Evolutionary conservation across 2,329 filamentous ascomycete genomes (phyloP).

Genomic region (Lecanicillium sp.): DNA sequence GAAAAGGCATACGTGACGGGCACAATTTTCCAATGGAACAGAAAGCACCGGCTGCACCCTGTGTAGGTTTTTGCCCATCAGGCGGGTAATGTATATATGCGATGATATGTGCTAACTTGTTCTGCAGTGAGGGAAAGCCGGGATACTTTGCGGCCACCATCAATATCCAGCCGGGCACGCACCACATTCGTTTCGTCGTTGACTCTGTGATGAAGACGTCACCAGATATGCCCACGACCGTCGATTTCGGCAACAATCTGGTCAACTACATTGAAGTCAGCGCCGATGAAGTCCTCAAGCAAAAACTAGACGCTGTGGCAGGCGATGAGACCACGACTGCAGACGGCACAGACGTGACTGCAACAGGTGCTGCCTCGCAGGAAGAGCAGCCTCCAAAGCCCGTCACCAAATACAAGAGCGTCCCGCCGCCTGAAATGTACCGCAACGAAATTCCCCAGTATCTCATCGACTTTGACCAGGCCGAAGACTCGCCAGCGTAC

Average conservation of each 20-base stretch:
- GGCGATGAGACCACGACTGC: conserved; percentile 18
- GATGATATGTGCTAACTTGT: no score
- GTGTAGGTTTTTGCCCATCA: no score
- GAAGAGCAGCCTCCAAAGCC: conserved; percentile 35
- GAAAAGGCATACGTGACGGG: conserved; percentile 95
- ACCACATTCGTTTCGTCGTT: conserved; percentile 93
- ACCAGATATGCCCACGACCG: conserved; percentile 79
- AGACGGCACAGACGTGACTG: conserved; percentile 9
- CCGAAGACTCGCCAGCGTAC: conserved; percentile 69
- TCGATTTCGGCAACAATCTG: conserved; percentile 95
- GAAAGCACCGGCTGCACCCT: conserved; percentile 78
- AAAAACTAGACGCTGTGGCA: conserved; percentile 20
- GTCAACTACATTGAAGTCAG: conserved; percentile 97
- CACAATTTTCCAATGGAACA: conserved; percentile 95
- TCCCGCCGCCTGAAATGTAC: conserved; percentile 52
- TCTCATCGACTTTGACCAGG: conserved; percentile 75
- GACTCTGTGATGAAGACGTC: conserved; percentile 91
- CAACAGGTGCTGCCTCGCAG: conserved; percentile 18
- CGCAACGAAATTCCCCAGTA: conserved; percentile 73
- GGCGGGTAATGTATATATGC: no score
- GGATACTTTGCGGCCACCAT: conserved; percentile 69
- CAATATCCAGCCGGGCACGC: conserved; percentile 82
- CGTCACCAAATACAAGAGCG: conserved; percentile 41
- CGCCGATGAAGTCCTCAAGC: conserved; percentile 55
- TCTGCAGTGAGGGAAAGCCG: conserved; percentile 46